Conservation (phyloP, 208 protist species). For the Crithidia fasciculata region DNA sequence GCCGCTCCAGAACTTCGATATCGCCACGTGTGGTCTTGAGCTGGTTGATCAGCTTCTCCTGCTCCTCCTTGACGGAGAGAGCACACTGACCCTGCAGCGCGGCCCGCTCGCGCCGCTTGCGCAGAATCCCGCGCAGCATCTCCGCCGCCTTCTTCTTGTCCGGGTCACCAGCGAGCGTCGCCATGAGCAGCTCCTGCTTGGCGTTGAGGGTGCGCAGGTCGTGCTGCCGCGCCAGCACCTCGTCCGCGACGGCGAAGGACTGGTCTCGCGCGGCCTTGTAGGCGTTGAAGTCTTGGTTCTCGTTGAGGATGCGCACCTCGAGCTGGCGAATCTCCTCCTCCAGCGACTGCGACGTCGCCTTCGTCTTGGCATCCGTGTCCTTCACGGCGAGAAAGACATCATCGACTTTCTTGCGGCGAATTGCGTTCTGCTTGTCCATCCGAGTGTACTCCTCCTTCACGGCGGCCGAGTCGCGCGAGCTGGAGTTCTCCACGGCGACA, state of each 20-base stretch:
- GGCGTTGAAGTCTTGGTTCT: constrained; percentile 76
- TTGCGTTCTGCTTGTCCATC: constrained; percentile 72
- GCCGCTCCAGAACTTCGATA: constrained; percentile 87
- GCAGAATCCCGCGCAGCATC: constrained; percentile 72
- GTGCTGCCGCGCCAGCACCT: constrained; percentile 83
- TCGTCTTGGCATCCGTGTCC: constrained; percentile 75
- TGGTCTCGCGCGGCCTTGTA: constrained; percentile 81
- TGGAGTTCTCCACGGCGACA: constrained; percentile 43
- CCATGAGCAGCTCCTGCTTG: constrained; percentile 86
- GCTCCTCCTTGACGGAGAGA: constrained; percentile 87
- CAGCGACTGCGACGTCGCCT: constrained; percentile 57
- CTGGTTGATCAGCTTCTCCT: constrained; percentile 80
- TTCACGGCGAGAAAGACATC: constrained; percentile 84
- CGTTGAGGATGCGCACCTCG: constrained; percentile 70
- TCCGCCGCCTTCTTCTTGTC: constrained; percentile 81
- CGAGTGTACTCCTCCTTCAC: constrained; percentile 75
- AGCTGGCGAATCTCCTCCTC: constrained; percentile 85
- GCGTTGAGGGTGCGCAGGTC: constrained; percentile 79
- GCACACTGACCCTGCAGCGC: constrained; percentile 79
- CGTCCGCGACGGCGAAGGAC: constrained; percentile 74
- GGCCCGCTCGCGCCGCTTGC: constrained; percentile 71
- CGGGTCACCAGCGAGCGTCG: constrained; percentile 71
- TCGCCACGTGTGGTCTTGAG: constrained; percentile 76
- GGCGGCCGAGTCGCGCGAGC: constrained; percentile 62
- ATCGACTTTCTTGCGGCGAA: constrained; percentile 78